A percentile compares a stretch with the other conserved stretches of the same genome.
Conservation (phyloP, 2,329 filamentous ascomycete genomes). For the Fusarium mundagurra region DNA sequence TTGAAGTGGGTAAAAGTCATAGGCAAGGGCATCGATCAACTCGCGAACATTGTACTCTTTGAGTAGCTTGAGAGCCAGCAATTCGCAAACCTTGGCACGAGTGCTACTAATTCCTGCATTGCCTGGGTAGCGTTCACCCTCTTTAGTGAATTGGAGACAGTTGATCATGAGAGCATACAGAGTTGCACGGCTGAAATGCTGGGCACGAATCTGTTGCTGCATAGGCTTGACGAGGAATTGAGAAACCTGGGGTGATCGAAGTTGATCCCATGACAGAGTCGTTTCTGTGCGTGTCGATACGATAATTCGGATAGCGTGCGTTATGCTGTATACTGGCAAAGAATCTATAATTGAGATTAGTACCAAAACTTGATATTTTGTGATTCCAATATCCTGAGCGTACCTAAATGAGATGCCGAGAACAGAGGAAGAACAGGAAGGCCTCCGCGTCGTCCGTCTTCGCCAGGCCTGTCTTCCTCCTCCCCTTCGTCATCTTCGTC, state of each 20-base stretch:
- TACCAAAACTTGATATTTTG: background rate
- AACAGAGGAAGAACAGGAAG: slow-evolving; percentile 76
- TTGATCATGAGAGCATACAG: slow-evolving; percentile 93
- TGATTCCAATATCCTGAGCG: background rate
- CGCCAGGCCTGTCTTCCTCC: slow-evolving; percentile 53
- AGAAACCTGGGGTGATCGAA: slow-evolving; percentile 94
- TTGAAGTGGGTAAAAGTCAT: slow-evolving; percentile 93
- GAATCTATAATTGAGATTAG: slow-evolving; percentile 66
- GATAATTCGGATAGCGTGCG: slow-evolving; percentile 87
- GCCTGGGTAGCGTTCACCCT: slow-evolving; percentile 81
- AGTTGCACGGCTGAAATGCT: slow-evolving; percentile 87
- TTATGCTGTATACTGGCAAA: slow-evolving; percentile 88
- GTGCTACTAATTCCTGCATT: slow-evolving; percentile 87
- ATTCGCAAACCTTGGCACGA: slow-evolving; percentile 87
- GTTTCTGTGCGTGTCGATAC: slow-evolving; percentile 90
- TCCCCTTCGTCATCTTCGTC: slow-evolving; percentile 56
- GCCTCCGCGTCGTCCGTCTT: slow-evolving; percentile 39
- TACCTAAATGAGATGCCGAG: slow-evolving; percentile 80
- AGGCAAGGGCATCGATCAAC: slow-evolving; percentile 91
- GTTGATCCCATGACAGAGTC: slow-evolving; percentile 91
- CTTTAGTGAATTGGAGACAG: slow-evolving; percentile 91
- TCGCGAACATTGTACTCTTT: slow-evolving; percentile 91
- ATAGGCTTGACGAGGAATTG: slow-evolving; percentile 97
- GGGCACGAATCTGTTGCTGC: slow-evolving; percentile 84
- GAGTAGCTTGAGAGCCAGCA: slow-evolving; percentile 87